Percentiles rank a stretch among this genome's conserved stretches.
Conservation (phyloP, 2,329 filamentous ascomycete species). For the Cercospora sesami region DNA sequence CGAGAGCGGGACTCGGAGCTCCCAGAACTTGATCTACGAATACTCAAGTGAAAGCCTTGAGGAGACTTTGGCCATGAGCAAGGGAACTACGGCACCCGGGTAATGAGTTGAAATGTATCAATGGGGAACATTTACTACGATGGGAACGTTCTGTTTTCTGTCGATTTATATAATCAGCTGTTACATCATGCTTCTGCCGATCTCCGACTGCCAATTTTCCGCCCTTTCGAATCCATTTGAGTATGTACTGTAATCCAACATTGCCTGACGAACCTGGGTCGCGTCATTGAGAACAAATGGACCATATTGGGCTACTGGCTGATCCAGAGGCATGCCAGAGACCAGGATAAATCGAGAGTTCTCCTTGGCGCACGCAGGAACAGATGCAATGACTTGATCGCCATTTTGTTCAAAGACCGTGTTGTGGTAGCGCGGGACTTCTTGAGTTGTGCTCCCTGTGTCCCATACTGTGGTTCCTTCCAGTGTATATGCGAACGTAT, state of each 20-base stretch:
- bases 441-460: constrained; percentile 51
- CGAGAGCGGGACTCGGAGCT: neutral
- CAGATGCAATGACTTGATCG: constrained; percentile 70
- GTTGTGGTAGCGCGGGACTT: constrained; percentile 74
- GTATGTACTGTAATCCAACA: constrained; percentile 71
- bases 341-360: constrained; percentile 66
- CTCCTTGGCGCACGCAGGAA: constrained; percentile 64
- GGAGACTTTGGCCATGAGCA: neutral
- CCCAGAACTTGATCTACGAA: neutral
- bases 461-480: constrained; percentile 68
- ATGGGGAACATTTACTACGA: neutral
- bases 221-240: constrained; percentile 80
- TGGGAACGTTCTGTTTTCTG: neutral
- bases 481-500: constrained; percentile 85
- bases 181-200: constrained; percentile 70
- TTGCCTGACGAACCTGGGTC: constrained; percentile 72
- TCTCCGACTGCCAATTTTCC: constrained; percentile 78
- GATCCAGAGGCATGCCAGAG: constrained; percentile 76
- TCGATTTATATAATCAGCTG: neutral
- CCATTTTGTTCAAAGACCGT: constrained; percentile 82
- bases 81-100: neutral
- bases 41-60: neutral
- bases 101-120: neutral
- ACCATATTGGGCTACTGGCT: constrained; percentile 79
- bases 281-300: constrained; percentile 76